These are phyloP conservation scores for Phaeotremella skinneri DNA, from an alignment of 768 basidiomycete species.

Conservation along the genomic window DNA sequence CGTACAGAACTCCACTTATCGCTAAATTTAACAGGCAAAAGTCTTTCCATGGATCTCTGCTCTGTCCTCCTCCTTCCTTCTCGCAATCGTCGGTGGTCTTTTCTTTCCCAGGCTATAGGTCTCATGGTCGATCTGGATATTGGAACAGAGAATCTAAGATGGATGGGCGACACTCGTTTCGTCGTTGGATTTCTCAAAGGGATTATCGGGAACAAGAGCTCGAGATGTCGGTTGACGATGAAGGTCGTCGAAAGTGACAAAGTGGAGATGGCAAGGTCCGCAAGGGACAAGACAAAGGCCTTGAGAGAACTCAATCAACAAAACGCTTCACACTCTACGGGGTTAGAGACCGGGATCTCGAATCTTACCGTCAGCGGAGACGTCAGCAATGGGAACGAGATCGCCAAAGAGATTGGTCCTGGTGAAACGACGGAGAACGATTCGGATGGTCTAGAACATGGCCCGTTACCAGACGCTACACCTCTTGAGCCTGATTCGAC, in stretches of 20 bases:
- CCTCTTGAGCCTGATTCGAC: slow-evolving; percentile 39
- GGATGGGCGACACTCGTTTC: slow-evolving; percentile 52
- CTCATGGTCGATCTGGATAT: slow-evolving; percentile 46
- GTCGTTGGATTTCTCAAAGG: slow-evolving; percentile 46
- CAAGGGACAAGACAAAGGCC: slow-evolving; percentile 16
- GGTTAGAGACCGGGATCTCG: slow-evolving; percentile 12
- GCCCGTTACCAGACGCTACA: slow-evolving; percentile 19
- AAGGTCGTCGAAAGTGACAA: slow-evolving; percentile 43
- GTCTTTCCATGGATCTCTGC: slow-evolving; percentile 46
- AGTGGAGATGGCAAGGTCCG: slow-evolving; percentile 29
- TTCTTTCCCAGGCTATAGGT: slow-evolving; percentile 45
- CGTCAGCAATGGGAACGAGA: neutral
- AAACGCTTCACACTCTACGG: slow-evolving; percentile 13
- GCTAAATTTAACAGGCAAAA: slow-evolving; percentile 17
- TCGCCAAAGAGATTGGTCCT: slow-evolving; percentile 16
- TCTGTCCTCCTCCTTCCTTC: slow-evolving; percentile 43
- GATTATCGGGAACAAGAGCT: slow-evolving; percentile 30
- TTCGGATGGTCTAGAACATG: slow-evolving; percentile 12
- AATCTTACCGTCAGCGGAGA: slow-evolving; percentile 10
- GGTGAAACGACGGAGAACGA: slow-evolving; percentile 10
- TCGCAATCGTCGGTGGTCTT: slow-evolving; percentile 28
- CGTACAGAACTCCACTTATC: neutral
- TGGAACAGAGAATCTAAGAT: slow-evolving; percentile 50
- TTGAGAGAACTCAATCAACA: slow-evolving; percentile 10
- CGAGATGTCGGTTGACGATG: slow-evolving; percentile 36